Percentiles rank a stretch among this genome's conserved stretches.
These are phyloP conservation scores for Psilocybe mexicana DNA, from an alignment of 1,284 basidiomycete species.

Conservation along the genomic window DNA sequence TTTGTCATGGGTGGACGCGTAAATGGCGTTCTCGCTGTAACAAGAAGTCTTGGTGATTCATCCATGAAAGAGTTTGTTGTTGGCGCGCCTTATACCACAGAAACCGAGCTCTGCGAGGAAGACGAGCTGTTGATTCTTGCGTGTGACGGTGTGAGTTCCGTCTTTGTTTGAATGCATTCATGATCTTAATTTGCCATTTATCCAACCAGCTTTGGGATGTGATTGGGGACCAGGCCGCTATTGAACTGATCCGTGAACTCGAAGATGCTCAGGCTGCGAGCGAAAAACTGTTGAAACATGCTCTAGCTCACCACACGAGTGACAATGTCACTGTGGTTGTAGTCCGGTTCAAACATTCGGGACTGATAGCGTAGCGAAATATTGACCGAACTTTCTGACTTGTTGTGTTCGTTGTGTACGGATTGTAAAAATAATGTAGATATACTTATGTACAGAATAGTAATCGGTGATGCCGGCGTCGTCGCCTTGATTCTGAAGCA, in stretches of 20 bases:
- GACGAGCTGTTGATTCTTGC: conserved; percentile 97
- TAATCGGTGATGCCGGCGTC: too few species aligned
- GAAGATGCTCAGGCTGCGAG: conserved; percentile 86
- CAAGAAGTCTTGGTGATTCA: conserved; percentile 93
- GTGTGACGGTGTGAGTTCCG: conserved; percentile 87
- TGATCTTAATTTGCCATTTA: conserved; percentile 11
- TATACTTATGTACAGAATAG: neutral
- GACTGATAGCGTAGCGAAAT: neutral
- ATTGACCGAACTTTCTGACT: neutral
- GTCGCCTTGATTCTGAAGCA: too few species aligned
- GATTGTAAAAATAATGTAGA: neutral
- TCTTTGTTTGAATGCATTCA: neutral
- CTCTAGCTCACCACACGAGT: conserved; percentile 84
- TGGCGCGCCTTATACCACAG: conserved; percentile 96
- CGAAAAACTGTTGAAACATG: conserved; percentile 79
- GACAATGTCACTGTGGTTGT: conserved; percentile 89
- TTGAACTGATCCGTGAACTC: conserved; percentile 79
- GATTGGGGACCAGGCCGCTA: conserved; percentile 87
- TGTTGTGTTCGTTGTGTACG: neutral
- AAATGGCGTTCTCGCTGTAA: conserved; percentile 96
- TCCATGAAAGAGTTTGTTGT: conserved; percentile 99
- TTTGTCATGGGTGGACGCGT: conserved; percentile 99
- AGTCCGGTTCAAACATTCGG: conserved; percentile 63
- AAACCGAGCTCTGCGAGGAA: conserved; percentile 86
- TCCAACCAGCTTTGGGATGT: conserved; percentile 93